phyloP scores from a whole-genome alignment of 139 green algal genomes.

The Pedinophyceae sp. region DNA sequence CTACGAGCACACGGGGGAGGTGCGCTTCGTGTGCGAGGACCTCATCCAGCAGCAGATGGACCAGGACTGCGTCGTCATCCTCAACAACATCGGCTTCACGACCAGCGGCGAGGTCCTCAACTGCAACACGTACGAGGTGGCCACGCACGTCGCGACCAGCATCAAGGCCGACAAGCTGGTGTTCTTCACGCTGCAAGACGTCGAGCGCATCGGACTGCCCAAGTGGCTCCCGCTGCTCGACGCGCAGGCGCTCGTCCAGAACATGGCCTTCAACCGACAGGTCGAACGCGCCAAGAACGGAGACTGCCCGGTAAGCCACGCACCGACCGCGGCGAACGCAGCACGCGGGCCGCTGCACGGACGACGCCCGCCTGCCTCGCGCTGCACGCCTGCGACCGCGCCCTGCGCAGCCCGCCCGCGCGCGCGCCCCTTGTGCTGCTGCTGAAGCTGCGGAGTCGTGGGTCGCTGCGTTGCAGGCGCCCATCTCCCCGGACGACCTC shows the following conservation, averaged over 20 bases:
- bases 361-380: too few relatives aligned
- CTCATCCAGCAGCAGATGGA: constrained; percentile 66
- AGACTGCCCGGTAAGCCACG: too few relatives aligned
- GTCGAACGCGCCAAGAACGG: background rate
- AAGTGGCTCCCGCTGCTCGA: constrained; percentile 38
- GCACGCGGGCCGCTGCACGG: too few relatives aligned
- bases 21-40: constrained; percentile 59
- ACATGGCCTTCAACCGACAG: background rate
- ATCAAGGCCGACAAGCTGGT: constrained; percentile 89
- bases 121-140: constrained; percentile 86
- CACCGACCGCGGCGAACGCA: too few relatives aligned
- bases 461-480: too few relatives aligned
- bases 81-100: constrained; percentile 71
- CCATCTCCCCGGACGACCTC: background rate
- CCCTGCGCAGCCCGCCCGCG: background rate
- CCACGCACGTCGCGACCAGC: constrained; percentile 35
- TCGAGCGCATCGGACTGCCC: constrained; percentile 38
- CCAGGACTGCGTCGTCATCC: constrained; percentile 66
- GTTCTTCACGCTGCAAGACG: constrained; percentile 52
- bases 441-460: too few relatives aligned
- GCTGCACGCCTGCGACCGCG: too few relatives aligned
- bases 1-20: constrained; percentile 69
- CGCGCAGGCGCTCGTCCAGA: background rate
- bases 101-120: constrained; percentile 81
- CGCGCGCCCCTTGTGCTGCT: too few relatives aligned